phyloP scores from a whole-genome alignment of 176 grass and related monocot genomes.

The Tuctoria greenei region DNA sequence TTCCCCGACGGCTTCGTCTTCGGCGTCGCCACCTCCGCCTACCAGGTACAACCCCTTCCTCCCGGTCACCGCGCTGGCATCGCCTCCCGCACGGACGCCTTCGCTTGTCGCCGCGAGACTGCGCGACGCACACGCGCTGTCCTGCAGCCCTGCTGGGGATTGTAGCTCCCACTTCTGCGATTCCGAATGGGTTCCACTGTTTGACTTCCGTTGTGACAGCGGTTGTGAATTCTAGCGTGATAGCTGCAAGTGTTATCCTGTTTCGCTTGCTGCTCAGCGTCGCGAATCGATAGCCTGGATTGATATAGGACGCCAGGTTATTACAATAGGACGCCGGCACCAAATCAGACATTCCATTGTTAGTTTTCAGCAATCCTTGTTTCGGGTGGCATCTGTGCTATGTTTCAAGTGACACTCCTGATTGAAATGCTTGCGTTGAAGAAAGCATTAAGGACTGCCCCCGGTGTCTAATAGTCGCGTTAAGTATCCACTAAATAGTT shows the following conservation, averaged over 20 bases:
- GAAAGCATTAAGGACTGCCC: neutral
- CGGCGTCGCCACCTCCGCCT: constrained; percentile 92
- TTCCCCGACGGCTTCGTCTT: constrained; percentile 81
- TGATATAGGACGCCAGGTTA: neutral
- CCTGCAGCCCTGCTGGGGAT: no score
- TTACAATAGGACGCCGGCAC: neutral
- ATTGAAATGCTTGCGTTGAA: neutral
- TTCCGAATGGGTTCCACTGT: neutral
- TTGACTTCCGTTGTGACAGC: neutral
- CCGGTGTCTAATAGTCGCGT: no score
- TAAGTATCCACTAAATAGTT: neutral
- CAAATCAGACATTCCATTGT: neutral
- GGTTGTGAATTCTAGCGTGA: neutral
- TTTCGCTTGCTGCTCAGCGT: neutral
- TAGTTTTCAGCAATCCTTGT: neutral
- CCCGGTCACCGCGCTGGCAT: neutral
- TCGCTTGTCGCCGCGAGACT: neutral
- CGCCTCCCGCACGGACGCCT: neutral
- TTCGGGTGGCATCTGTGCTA: neutral
- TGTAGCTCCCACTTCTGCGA: no score
- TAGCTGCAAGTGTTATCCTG: neutral
- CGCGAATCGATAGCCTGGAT: neutral
- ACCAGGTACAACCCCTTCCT: constrained; percentile 40
- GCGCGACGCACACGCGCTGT: neutral
- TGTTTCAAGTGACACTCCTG: neutral